Evolutionary conservation across 176 grass and related monocot genomes (phyloP).

Genomic region (Aegilops tauschii): DNA sequence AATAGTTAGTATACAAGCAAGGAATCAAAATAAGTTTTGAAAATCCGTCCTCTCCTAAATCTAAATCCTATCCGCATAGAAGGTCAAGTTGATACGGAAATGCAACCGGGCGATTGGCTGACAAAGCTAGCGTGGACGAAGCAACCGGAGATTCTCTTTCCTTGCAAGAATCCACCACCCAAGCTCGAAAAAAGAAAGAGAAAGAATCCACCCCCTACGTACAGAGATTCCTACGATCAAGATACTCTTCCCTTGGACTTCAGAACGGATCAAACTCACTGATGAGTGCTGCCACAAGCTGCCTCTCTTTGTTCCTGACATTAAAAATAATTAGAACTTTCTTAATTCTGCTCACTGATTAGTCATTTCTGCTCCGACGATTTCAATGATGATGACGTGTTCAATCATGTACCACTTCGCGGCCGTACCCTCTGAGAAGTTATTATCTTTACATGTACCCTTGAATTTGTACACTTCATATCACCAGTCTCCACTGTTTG

Average conservation of each 20-base stretch:
- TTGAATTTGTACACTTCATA: neutral
- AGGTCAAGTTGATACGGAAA: neutral
- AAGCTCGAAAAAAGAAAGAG: too few species aligned
- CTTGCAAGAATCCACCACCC: conserved; percentile 47
- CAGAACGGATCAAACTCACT: neutral
- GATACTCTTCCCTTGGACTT: conserved; percentile 33
- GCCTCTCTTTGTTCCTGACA: too few species aligned
- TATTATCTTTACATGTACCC: neutral
- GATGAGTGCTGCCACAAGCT: neutral
- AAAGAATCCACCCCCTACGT: too few species aligned
- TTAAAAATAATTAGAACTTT: neutral
- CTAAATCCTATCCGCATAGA: neutral
- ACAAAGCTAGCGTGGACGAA: neutral
- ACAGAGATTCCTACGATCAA: conserved; percentile 21
- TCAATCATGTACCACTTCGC: neutral
- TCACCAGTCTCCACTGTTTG: neutral
- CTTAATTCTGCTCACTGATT: neutral
- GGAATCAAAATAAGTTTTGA: too few species aligned
- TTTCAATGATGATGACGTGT: neutral
- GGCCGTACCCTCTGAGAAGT: neutral
- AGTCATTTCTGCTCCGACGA: neutral
- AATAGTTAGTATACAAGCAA: too few species aligned
- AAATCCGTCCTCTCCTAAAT: too few species aligned
- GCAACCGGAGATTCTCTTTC: conserved; percentile 10
- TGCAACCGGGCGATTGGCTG: neutral